Evolutionary conservation across 2,329 filamentous ascomycete species (phyloP).

Genomic region (Colletotrichum sp.): DNA sequence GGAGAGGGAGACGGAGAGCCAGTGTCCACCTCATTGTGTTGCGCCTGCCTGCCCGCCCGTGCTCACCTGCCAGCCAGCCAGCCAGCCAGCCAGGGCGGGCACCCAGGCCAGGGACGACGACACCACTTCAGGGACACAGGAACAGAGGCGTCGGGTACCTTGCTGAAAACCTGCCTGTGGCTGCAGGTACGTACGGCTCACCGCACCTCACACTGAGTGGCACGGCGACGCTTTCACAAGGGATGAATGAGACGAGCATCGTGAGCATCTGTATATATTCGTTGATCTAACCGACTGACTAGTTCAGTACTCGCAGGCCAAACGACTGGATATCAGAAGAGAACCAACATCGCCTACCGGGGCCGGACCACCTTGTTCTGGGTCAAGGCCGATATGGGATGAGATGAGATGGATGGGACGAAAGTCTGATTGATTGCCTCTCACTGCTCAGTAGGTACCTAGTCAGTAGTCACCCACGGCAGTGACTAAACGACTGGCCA

Average conservation of each 20-base stretch:
- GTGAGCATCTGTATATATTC: background rate
- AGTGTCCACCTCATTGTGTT: background rate
- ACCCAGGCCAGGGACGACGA: background rate
- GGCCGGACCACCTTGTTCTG: background rate
- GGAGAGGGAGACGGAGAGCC: background rate
- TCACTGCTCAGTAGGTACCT: background rate
- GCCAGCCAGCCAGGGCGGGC: background rate
- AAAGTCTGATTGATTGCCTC: conserved; percentile 5
- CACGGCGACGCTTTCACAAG: background rate
- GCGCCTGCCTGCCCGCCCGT: background rate
- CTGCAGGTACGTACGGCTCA: background rate
- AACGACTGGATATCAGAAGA: background rate
- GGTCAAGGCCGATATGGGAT: background rate
- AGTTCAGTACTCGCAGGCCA: background rate
- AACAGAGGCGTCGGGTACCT: background rate
- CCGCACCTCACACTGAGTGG: background rate
- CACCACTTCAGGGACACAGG: background rate
- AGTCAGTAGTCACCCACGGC: background rate
- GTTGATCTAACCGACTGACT: background rate
- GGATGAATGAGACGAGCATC: background rate
- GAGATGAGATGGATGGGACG: conserved; percentile 13
- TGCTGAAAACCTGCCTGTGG: background rate
- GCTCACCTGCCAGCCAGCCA: background rate
- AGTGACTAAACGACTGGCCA: background rate
- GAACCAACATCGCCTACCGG: background rate